Conservation (phyloP, 148 eudicot species). For the Pharnaceum exiguum region DNA sequence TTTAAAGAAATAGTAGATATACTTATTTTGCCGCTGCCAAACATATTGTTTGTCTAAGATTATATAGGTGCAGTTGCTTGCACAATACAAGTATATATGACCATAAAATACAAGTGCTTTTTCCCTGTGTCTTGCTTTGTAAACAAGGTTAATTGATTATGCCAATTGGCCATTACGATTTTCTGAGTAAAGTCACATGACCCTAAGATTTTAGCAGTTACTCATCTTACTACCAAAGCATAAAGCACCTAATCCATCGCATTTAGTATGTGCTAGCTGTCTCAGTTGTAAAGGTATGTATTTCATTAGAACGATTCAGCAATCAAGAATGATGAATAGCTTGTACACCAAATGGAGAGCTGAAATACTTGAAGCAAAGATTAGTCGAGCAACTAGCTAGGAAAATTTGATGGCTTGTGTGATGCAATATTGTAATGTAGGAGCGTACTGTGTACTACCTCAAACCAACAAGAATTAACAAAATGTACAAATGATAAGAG, state of each 20-base stretch:
- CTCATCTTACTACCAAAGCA: constrained; percentile 25
- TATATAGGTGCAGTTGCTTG: neutral
- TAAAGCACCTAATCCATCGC: neutral
- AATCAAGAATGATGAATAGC: neutral
- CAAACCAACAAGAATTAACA: too few relatives aligned
- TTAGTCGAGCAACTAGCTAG: too few relatives aligned
- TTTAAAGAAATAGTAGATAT: too few relatives aligned
- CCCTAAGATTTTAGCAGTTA: constrained; percentile 8
- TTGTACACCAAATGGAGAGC: too few relatives aligned
- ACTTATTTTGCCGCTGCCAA: too few relatives aligned
- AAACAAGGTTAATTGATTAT: constrained; percentile 1
- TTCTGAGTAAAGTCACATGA: constrained; percentile 14
- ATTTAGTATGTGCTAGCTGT: neutral
- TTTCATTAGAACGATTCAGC: neutral
- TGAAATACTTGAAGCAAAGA: too few relatives aligned
- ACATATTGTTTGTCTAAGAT: too few relatives aligned
- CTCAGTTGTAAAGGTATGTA: neutral
- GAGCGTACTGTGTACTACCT: too few relatives aligned
- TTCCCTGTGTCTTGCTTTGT: neutral
- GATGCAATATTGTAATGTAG: too few relatives aligned
- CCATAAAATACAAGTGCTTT: neutral
- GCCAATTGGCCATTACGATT: neutral
- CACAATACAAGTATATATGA: neutral
- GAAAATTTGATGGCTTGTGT: too few relatives aligned
- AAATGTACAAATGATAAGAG: too few relatives aligned